Evolutionary conservation across 108 stramenopile genomes (phyloP), one percentile per base, ranked within the genome.

Genomic region (Bacterosira constricta): DNA sequence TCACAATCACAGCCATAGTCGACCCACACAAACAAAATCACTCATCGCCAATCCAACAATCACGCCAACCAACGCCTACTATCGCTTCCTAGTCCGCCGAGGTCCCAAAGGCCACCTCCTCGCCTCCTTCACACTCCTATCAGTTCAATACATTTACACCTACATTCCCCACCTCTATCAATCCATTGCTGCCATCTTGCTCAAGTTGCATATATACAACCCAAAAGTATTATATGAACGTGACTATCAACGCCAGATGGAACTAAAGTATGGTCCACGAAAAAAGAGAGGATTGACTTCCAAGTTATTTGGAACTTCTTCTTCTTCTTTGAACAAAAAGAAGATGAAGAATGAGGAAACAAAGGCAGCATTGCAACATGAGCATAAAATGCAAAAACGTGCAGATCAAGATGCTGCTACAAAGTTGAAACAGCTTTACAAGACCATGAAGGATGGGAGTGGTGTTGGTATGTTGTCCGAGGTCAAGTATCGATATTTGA

Each of bases 41-140:
- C 36, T 15, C 26, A 39, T 4, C 27, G 18, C 35, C 18, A 1
- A 8, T 25, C 13, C 38, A 47, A 51, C 31, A 50, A 9, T 37
- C 6, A 72, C 67, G 32, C 77, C 81, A 34, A 89, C 91, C 42
- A 93, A 93, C 59, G 80, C 77, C n/a, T 42, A 87, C 31, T 90
- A 88, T 73, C 86, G 91, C 0, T 86, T 84, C 58, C 63, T 89
- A 11, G 60, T 90, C 31, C 65, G 80, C 17, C 78, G 80, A 34
- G 91, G 89, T 36, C 78, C 51, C 30, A 44, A 65, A 42, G 87
- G 89, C 0, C 89, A 88, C 60, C 54, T 87, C 10, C 4, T 88
- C 15, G 85, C 85, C 5, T 82, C 88, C 62, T 53, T 78, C 11
- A 63, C 68, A 9, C 49, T 92, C 36, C 18, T 87, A 13, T 42